A percentile compares a stretch with the other conserved stretches of the same genome.
phyloP scores from a whole-genome alignment of 2,329 filamentous ascomycete genomes.

The Sordariomycetes sp. region DNA sequence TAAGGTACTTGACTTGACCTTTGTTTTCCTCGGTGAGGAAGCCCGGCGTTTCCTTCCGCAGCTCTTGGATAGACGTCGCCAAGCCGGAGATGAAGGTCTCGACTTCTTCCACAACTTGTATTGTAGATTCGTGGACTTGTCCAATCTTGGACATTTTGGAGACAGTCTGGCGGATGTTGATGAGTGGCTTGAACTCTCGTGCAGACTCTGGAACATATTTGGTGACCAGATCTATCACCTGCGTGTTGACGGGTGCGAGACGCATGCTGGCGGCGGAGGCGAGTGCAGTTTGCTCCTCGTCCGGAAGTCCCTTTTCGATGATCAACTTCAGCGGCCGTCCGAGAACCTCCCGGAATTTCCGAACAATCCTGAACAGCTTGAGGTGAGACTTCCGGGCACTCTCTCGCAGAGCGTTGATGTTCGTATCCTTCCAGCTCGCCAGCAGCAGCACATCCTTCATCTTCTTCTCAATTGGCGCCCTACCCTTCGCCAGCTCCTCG shows the following conservation, averaged over 20 bases:
- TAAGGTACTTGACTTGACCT: conserved; percentile 73
- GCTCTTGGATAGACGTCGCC: conserved; percentile 54
- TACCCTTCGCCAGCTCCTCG: conserved; percentile 56
- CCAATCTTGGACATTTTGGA: conserved; percentile 63
- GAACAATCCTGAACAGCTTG: conserved; percentile 82
- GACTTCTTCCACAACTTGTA: conserved; percentile 50
- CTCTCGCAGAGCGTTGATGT: conserved; percentile 78
- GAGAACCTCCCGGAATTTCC: conserved; percentile 77
- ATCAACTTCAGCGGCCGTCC: conserved; percentile 64
- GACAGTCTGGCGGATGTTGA: conserved; percentile 58
- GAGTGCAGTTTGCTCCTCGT: conserved; percentile 20
- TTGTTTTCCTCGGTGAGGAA: conserved; percentile 83
- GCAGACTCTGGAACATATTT: conserved; percentile 18
- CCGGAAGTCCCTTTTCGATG: conserved; percentile 47
- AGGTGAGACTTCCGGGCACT: conserved; percentile 84
- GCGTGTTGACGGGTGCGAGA: background rate
- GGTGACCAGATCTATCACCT: background rate
- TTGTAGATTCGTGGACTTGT: conserved; percentile 34
- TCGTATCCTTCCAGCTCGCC: conserved; percentile 97
- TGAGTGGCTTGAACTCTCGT: conserved; percentile 51
- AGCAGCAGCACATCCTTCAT: conserved; percentile 89
- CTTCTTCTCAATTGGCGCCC: conserved; percentile 71
- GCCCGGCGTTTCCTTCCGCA: conserved; percentile 75
- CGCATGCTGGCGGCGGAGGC: conserved; percentile 9
- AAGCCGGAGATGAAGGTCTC: conserved; percentile 61